Evolutionary conservation across 768 basidiomycete genomes (phyloP), one percentile per base, ranked within the genome.

Genomic region (Suillus plorans): DNA sequence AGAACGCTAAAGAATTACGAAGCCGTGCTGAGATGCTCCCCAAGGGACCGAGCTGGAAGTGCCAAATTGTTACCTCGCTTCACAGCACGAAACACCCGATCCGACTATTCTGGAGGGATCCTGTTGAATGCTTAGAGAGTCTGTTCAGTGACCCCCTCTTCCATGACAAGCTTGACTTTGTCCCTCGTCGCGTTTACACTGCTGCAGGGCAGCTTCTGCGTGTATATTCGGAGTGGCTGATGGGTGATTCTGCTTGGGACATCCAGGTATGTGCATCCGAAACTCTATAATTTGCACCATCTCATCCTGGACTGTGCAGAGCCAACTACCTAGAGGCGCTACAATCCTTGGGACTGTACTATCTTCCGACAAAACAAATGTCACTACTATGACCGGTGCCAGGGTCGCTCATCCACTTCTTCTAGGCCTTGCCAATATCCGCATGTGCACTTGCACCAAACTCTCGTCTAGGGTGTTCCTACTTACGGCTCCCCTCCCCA

Each of bases 361-460:
- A 8, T 72, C 73, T 22, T 76, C 72, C 1, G 74, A 79, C 64
- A 79, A 78, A 63, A 77, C 78, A 18, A 69, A 70, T 63, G 44
- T 62, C 7, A 62, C 64, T 3, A 42, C 57, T n/a, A 61, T 65
- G 34, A 64, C 42, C 2, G 62, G 64, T 28, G 57, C 67, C 34
- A 14, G 49, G 25, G 47, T 62, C 49, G 47, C 68, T 14, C 66
- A 69, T 42, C 66, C 66, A 0, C 22, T 71, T 5, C 52, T 71
- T 0, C 60, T 71, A 5, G 65, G 69, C 20, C 63, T 71, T 2
- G 61, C 65, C 1, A 70, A 69, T 25, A 68, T 70, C 2, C 14
- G 61, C 22, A 28, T 60, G 12, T 2, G 41, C 2, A 68, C 69
- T 47, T 60, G 55, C 2, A 65, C 66, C 58, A 73, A 74, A 52